These are phyloP conservation scores for Chaetomium sp. DNA, from an alignment of 2,329 filamentous ascomycete genomes.

Conservation along the genomic window DNA sequence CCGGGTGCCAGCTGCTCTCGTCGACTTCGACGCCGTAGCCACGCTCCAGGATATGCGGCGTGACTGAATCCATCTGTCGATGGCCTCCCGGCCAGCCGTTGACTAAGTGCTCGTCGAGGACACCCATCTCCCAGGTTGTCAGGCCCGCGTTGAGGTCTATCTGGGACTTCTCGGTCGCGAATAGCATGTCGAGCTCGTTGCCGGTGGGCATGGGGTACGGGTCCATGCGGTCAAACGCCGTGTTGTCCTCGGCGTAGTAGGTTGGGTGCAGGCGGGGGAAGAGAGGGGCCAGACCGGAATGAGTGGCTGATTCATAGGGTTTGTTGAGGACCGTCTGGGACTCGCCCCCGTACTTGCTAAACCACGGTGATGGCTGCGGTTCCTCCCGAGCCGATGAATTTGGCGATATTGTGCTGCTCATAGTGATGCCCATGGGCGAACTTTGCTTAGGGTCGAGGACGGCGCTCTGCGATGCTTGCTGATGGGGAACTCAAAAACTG, in stretches of 20 bases:
- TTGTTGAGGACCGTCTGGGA: background rate
- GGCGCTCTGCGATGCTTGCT: background rate
- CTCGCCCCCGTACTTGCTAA: constrained; percentile 16
- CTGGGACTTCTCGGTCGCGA: constrained; percentile 13
- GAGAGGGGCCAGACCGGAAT: constrained; percentile 15
- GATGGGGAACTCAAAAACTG: background rate
- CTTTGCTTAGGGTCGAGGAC: background rate
- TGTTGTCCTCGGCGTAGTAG: constrained; percentile 7
- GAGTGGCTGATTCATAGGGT: background rate
- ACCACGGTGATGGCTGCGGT: constrained; percentile 17
- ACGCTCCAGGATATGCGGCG: background rate
- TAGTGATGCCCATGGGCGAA: background rate
- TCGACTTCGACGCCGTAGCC: constrained; percentile 8
- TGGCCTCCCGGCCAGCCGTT: constrained; percentile 14
- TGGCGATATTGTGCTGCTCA: background rate
- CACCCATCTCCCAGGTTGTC: constrained; percentile 18
- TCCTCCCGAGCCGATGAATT: too few species aligned
- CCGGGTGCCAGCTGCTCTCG: constrained; percentile 18
- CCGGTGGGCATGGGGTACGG: constrained; percentile 5
- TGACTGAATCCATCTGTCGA: background rate
- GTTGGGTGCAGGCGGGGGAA: constrained; percentile 10
- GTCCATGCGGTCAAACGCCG: background rate
- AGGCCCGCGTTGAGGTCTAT: background rate
- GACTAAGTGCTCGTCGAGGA: constrained; percentile 9
- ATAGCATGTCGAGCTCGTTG: constrained; percentile 21